Evolutionary conservation across 78 protist species (phyloP), one percentile per base, ranked within the genome.

Genomic region (Dictyostelium intermedium): DNA sequence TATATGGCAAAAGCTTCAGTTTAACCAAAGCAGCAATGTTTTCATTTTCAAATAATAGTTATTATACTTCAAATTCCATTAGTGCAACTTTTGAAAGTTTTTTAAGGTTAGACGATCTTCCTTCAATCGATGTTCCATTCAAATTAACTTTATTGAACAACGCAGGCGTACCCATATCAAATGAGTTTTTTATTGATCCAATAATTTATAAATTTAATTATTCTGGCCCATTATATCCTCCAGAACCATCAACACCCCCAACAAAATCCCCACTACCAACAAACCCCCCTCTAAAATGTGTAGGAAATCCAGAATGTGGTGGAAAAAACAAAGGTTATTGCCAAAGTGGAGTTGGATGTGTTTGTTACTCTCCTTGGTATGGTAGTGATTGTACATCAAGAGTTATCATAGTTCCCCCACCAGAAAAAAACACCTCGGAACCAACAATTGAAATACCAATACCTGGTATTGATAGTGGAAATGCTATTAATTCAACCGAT

Each of bases 281-380:
- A 4, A 72, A 72, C 13, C 45, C 79, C 32, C 79, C 47, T 11
- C 79, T 11, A 72, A 72, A 9, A 72, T 72, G 79, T 72, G 9
- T 30, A 72, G 79, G 79, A 34, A 30, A 34, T 23, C 79, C 79
- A 72, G 79, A 27, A 30, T 76, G 78, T 23, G 86, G 86, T 47
- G 86, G 78, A n/a, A 14, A 20, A 37, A n/a, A 37, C 23, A n/a
- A 72, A 13, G 86, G 86, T n/a, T 20, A 37, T 14, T 82, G 86
- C 47, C 23, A 23, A 16, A 34, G 9, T 34, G 23, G 32, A 5
- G 1, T 14, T 16, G 78, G 86, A 9, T 82, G 86, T 47, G n/a
- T 23, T n/a, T 70, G 86, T 20, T 11, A 41, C 6, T 37, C 66
- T 20, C 76, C 78, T 18, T 82, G 82, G 86, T 34, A 34, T 9